A percentile compares a stretch with the other conserved stretches of the same genome.
Evolutionary conservation across 768 basidiomycete species (phyloP).

Genomic region (Boletus rubroflammeus): DNA sequence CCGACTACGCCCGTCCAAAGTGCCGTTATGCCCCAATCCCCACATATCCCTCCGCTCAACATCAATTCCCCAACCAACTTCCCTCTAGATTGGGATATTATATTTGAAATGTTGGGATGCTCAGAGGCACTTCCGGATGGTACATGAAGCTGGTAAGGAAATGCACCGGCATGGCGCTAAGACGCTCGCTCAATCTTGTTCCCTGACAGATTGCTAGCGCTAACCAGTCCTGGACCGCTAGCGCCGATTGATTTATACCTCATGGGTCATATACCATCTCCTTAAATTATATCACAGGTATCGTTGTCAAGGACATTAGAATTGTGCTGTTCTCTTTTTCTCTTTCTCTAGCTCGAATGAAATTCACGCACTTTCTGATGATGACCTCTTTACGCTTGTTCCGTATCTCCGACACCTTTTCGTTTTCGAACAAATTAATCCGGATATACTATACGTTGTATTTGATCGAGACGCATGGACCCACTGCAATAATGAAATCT

Average conservation of each 20-base stretch:
- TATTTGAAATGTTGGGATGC: slow-evolving; percentile 28
- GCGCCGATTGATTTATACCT: slow-evolving; percentile 1
- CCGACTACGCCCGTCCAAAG: slow-evolving; percentile 1
- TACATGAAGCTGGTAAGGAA: slow-evolving; percentile 13
- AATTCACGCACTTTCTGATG: background rate
- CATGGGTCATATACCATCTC: slow-evolving; percentile 3
- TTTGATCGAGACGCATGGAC: background rate
- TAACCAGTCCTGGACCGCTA: background rate
- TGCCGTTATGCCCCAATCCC: background rate
- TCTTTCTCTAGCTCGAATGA: background rate
- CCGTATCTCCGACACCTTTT: background rate
- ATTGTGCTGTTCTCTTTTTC: background rate
- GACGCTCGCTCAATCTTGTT: background rate
- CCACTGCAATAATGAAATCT: background rate
- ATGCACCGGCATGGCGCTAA: background rate
- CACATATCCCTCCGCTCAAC: slow-evolving; percentile 3
- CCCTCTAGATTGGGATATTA: slow-evolving; percentile 30
- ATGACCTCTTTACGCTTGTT: background rate
- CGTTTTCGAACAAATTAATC: too few species aligned
- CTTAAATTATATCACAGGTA: slow-evolving; percentile 1
- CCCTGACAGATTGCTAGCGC: slow-evolving; percentile 5
- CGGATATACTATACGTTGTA: background rate
- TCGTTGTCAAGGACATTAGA: slow-evolving; percentile 8
- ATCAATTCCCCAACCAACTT: slow-evolving; percentile 16
- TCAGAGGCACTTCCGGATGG: background rate